phyloP scores from a whole-genome alignment of 768 basidiomycete genomes.

The Gelatoporia subvermispora region DNA sequence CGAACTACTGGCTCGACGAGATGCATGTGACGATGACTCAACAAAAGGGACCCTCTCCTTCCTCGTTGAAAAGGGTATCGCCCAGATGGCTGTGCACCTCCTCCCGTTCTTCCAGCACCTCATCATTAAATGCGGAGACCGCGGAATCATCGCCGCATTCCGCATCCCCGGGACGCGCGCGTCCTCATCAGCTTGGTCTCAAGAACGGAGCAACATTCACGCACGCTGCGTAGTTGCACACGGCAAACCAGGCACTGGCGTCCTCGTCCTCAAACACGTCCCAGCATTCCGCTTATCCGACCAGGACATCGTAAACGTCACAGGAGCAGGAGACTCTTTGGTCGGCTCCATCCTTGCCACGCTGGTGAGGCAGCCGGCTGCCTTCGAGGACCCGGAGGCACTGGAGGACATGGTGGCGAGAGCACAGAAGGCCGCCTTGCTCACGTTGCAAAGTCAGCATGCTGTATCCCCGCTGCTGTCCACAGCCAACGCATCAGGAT shows the following conservation, averaged over 20 bases:
- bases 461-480: conserved; percentile 23
- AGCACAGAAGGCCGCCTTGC: conserved; percentile 45
- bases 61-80: conserved; percentile 64
- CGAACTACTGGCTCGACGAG: conserved; percentile 48
- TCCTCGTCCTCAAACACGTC: conserved; percentile 70
- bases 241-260: conserved; percentile 38
- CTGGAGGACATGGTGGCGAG: conserved; percentile 42
- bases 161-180: conserved; percentile 40
- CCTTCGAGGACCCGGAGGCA: conserved; percentile 41
- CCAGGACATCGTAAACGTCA: conserved; percentile 57
- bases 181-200: conserved; percentile 44
- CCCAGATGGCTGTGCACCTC: conserved; percentile 76
- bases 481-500: conserved; percentile 1
- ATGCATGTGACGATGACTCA: conserved; percentile 36
- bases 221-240: conserved; percentile 49
- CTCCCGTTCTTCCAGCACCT: conserved; percentile 83
- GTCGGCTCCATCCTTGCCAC: conserved; percentile 79
- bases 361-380: conserved; percentile 37
- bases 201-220: conserved; percentile 40
- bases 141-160: conserved; percentile 63
- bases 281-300: conserved; percentile 42
- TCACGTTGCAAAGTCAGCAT: conserved; percentile 19
- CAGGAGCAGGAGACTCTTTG: conserved; percentile 90
- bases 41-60: conserved; percentile 47
- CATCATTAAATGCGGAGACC: conserved; percentile 78